Conservation (phyloP, 2,329 filamentous ascomycete genomes). For the Stemphylium lycopersici region DNA sequence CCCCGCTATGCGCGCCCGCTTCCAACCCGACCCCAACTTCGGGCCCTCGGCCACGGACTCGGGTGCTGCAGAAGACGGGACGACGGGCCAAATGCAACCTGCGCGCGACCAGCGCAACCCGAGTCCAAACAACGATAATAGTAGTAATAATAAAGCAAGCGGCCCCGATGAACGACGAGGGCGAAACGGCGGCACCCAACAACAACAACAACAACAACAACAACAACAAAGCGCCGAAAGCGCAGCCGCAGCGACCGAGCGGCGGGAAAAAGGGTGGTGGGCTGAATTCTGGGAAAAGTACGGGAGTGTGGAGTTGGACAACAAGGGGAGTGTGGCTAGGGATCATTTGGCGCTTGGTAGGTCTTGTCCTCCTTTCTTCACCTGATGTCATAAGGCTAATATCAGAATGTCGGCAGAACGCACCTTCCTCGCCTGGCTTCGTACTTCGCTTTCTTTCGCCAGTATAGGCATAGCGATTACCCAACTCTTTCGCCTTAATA, state of each 20-base stretch:
- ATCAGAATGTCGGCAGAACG: slow-evolving; percentile 61
- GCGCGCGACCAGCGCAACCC: slow-evolving; percentile 1
- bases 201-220: too few relatives aligned
- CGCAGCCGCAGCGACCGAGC: slow-evolving; percentile 28
- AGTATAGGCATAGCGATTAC: slow-evolving; percentile 84
- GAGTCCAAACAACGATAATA: neutral
- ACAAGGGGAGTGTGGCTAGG: slow-evolving; percentile 81
- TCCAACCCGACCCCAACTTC: neutral
- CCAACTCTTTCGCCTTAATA: slow-evolving; percentile 84
- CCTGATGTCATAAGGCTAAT: neutral
- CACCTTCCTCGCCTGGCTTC: slow-evolving; percentile 84
- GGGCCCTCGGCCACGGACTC: neutral
- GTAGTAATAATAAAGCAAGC: neutral
- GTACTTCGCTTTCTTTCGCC: slow-evolving; percentile 80
- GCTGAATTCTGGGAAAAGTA: slow-evolving; percentile 62
- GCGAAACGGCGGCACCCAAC: neutral
- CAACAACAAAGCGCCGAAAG: slow-evolving; percentile 26
- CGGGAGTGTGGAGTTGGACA: slow-evolving; percentile 76
- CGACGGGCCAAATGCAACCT: neutral
- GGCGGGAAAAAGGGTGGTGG: slow-evolving; percentile 57
- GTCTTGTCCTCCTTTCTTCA: neutral
- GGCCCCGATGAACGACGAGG: too few relatives aligned
- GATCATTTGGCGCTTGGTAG: slow-evolving; percentile 81
- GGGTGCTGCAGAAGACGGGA: slow-evolving; percentile 1
- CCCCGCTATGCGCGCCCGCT: slow-evolving; percentile 6